Conservation (phyloP, 2,329 filamentous ascomycete species). For the Graphilbum fragrans region DNA sequence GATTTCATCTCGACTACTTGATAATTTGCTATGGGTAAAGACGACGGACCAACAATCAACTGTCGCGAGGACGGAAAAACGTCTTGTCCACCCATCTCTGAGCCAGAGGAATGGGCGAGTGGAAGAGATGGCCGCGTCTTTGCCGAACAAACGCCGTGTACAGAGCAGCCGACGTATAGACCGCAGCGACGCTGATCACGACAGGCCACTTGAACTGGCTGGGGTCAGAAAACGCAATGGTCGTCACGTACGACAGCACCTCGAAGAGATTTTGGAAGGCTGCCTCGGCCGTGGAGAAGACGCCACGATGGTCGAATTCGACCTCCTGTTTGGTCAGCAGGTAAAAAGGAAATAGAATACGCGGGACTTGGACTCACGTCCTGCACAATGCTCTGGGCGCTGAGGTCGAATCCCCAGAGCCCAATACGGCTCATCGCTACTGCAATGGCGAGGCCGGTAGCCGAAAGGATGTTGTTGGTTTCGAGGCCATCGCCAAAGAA, state of each 20-base stretch:
- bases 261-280: constrained; percentile 60
- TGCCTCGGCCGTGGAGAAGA: constrained; percentile 57
- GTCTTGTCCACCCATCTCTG: constrained; percentile 9
- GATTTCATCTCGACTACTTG: too few species aligned
- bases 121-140: constrained; percentile 48
- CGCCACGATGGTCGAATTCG: constrained; percentile 42
- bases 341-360: not conserved
- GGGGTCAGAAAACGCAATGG: constrained; percentile 50
- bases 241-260: constrained; percentile 51
- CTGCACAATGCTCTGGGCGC: constrained; percentile 47
- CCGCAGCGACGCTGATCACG: constrained; percentile 41
- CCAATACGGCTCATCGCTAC: constrained; percentile 46
- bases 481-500: constrained; percentile 22
- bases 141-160: constrained; percentile 46
- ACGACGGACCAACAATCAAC: too few species aligned
- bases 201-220: constrained; percentile 54
- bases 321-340: constrained; percentile 30
- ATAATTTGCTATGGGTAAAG: too few species aligned
- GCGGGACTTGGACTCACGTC: constrained; percentile 28
- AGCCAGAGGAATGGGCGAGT: constrained; percentile 20
- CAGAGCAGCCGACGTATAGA: constrained; percentile 32
- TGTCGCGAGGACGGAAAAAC: too few species aligned
- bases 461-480: constrained; percentile 22
- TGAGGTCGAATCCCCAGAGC: constrained; percentile 50
- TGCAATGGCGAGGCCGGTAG: constrained; percentile 34